These are phyloP conservation scores for Lactarius vividus DNA, from an alignment of 768 basidiomycete species.

Conservation along the genomic window DNA sequence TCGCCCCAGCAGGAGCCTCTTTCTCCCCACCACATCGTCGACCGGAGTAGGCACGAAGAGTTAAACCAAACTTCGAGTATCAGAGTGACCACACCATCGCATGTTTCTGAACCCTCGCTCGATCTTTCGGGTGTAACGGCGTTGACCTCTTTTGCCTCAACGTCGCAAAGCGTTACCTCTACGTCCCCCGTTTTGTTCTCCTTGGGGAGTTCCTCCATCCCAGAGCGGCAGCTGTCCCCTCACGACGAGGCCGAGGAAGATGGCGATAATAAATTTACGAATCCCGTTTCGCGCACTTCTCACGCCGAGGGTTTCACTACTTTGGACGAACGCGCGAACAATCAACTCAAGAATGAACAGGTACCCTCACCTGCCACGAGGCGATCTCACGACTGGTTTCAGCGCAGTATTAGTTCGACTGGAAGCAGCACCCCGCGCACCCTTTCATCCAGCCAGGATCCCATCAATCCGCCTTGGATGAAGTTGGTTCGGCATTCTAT, in stretches of 20 bases:
- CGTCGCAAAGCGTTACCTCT: no score
- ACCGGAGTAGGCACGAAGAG: slow-evolving; percentile 4
- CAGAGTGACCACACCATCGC: no score
- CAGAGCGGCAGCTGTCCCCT: slow-evolving; percentile 12
- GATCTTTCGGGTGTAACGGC: neutral
- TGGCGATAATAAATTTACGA: slow-evolving; percentile 29
- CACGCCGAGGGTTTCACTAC: slow-evolving; percentile 39
- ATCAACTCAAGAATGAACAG: slow-evolving; percentile 30
- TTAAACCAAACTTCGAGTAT: slow-evolving; percentile 5
- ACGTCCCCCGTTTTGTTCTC: neutral
- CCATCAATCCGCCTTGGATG: slow-evolving; percentile 56
- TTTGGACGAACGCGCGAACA: slow-evolving; percentile 31
- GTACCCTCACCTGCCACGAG: slow-evolving; percentile 1
- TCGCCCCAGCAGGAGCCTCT: neutral
- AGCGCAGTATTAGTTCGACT: slow-evolving; percentile 21
- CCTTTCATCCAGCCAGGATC: slow-evolving; percentile 33
- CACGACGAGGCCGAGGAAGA: slow-evolving; percentile 16
- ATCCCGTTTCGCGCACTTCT: slow-evolving; percentile 32
- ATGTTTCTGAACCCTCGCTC: neutral
- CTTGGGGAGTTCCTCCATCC: neutral
- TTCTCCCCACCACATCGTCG: neutral
- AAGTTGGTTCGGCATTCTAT: slow-evolving; percentile 58
- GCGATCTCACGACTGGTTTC: slow-evolving; percentile 20
- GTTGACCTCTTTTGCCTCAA: neutral
- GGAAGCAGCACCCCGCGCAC: slow-evolving; percentile 27